Evolutionary conservation across 495 filamentous ascomycete genomes (phyloP), one percentile per base, ranked within the genome.

Genomic region (Annulohypoxylon maeteangense): DNA sequence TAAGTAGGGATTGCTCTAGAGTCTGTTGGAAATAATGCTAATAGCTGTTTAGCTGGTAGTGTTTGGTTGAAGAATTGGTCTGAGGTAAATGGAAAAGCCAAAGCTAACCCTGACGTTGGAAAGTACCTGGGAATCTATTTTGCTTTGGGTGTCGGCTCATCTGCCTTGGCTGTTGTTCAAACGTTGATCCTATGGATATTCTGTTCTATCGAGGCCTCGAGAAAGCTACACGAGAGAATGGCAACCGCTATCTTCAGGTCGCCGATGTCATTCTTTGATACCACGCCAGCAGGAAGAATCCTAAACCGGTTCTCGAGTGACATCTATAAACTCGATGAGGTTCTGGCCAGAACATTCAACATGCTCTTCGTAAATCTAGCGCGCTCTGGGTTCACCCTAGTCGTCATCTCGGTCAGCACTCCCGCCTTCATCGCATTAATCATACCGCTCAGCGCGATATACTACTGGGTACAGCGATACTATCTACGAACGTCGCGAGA

Each of bases 251-350:
- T 98, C 73, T 99, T 99, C 85, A 89, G 95, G 75, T 95, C 93
- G 14, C 96, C 96, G 23, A 99, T 99, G 96, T 93, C 88, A 72
- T 99, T 99, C 81, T 99, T 99, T 72, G 96, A 99, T 79, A 97
- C 95, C 10, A 99, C 95, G 2, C 95, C 95, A n/a, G 93, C 94
- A 62, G 96, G 96, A 16, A 89, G 96, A 18, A 98, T 99, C 72
- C 84, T 99, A 42, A 99, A 99, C 76, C 87, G 96, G 51, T 99
- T 99, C 78, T 98, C 95, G 3, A 94, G 94, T 81, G 94, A 99
- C 81, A 92, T 99, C 65, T 99, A 99, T 80, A 89, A 90, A 68
- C 91, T 99, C 50, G 95, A 99, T 76, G 95, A 99, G 81, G 92
- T 98, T 42, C 86, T 99, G 71, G 95, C 95, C 27, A 88, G 93